Evolutionary conservation across 306 rosid species (phyloP), one percentile per base, ranked within the genome.

Genomic region (Cajanus cajan): DNA sequence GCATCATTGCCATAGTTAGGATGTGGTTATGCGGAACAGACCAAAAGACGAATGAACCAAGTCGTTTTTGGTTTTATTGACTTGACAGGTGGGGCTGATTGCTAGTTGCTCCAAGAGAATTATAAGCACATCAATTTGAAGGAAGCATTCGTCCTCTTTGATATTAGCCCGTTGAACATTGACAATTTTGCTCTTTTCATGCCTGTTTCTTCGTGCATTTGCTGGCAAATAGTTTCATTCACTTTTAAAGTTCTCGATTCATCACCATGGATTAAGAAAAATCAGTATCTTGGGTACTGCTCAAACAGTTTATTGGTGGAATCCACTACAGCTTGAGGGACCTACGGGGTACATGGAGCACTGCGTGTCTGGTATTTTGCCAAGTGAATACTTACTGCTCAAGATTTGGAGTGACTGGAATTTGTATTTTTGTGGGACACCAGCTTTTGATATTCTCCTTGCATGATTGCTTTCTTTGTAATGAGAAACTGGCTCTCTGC

Each of bases 41-140:
- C 83, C 72, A 62, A 58, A 79, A 67, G 77, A 78, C 52, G 43
- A 71, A 57, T 78, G 48, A 61, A 80, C 79, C 75, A 13, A 68
- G 52, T 77, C 22, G 24, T 69, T 47, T 68, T 70, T 43, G 33
- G 76, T 69, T 76, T 85, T 58, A 61, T 82, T 66, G 87, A 82
- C 50, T 66, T 80, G 84, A 81, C 85, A 83, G 34, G 90, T 82
- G 86, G 89, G 89, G 73, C 65, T 74, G 77, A 43, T 73, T 51
- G 41, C 50, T 51, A 18, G 51, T 68, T 73, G 31, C 19, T 13
- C 78, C 65, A 37, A 51, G 28, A 59, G 79, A 78, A 79, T 65
- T 86, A 50, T 79, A 71, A 73, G 78, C 54, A 41, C 67, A 45
- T 79, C 33, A 76, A 74, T 67, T 74, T 78, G 68, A 68, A 59